Evolutionary conservation across 768 basidiomycete genomes (phyloP).

Genomic region (Peribolospora baueri): DNA sequence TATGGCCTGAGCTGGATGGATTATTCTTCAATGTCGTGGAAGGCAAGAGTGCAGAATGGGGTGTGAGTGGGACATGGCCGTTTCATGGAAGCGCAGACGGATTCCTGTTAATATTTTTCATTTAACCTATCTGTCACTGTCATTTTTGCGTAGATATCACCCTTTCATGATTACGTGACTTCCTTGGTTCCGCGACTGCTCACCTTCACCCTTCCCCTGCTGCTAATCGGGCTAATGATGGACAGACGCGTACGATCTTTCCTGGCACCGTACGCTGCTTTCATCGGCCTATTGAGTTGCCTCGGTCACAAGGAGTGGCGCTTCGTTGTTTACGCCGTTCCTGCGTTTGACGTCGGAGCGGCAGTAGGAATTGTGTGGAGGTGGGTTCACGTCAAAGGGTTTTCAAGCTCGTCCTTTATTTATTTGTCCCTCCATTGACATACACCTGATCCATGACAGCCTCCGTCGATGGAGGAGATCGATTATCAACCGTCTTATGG

Average conservation of each 20-base stretch:
- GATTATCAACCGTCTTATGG: conserved; percentile 24
- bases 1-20: conserved; percentile 70
- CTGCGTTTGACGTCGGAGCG: conserved; percentile 53
- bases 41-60: conserved; percentile 79
- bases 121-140: no score
- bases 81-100: conserved; percentile 11
- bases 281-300: conserved; percentile 40
- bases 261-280: conserved; percentile 29
- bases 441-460: neutral
- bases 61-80: conserved; percentile 30
- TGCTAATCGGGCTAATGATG: conserved; percentile 26
- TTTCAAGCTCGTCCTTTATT: neutral
- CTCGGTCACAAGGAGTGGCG: conserved; percentile 95
- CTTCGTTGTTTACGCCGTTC: conserved; percentile 70
- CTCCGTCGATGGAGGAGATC: conserved; percentile 10
- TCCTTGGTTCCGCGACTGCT: no score
- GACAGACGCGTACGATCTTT: conserved; percentile 32
- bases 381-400: neutral
- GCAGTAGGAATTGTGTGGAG: conserved; percentile 29
- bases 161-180: neutral
- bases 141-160: no score
- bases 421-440: neutral
- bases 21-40: conserved; percentile 65
- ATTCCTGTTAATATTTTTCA: neutral
- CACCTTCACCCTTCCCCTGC: neutral